Evolutionary conservation across 2,329 filamentous ascomycete genomes (phyloP).

Genomic region (Epichloe baconii): DNA sequence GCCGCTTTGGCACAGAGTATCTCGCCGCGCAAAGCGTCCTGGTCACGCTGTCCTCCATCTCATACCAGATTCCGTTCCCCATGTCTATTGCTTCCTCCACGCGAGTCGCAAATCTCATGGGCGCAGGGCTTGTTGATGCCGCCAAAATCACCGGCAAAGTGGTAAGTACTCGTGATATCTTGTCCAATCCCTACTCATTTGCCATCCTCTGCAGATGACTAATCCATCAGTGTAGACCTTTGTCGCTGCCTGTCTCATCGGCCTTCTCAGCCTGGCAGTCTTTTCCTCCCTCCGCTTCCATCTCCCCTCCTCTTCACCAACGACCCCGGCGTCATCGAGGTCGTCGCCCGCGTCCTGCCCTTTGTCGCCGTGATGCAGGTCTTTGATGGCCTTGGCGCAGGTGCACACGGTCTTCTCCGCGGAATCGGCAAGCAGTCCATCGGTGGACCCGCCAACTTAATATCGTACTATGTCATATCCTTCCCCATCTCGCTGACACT

Average conservation of each 20-base stretch:
- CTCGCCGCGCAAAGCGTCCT: constrained; percentile 84
- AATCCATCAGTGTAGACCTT: constrained; percentile 31
- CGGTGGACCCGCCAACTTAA: constrained; percentile 77
- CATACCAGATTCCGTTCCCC: constrained; percentile 87
- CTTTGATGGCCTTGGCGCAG: constrained; percentile 68
- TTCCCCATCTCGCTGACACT: constrained; percentile 71
- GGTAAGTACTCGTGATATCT: constrained; percentile 27
- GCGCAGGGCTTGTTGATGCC: constrained; percentile 67
- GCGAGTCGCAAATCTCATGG: constrained; percentile 82
- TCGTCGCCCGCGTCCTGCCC: constrained; percentile 60
- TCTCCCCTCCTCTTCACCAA: constrained; percentile 66
- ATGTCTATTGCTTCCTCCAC: constrained; percentile 81
- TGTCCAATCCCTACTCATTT: too few relatives aligned
- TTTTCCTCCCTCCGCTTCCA: constrained; percentile 55
- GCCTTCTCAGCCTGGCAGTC: constrained; percentile 62
- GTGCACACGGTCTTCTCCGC: constrained; percentile 72
- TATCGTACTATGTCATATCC: constrained; percentile 76
- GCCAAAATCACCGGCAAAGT: constrained; percentile 74
- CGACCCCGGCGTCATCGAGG: constrained; percentile 53
- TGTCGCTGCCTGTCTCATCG: constrained; percentile 53
- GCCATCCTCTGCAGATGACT: background rate
- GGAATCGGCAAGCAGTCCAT: constrained; percentile 82
- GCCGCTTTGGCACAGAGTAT: constrained; percentile 63
- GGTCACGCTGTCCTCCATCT: constrained; percentile 62
- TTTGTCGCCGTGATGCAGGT: constrained; percentile 81